Conservation (phyloP, 345 rosid species). For the Eucalyptus rudis region DNA sequence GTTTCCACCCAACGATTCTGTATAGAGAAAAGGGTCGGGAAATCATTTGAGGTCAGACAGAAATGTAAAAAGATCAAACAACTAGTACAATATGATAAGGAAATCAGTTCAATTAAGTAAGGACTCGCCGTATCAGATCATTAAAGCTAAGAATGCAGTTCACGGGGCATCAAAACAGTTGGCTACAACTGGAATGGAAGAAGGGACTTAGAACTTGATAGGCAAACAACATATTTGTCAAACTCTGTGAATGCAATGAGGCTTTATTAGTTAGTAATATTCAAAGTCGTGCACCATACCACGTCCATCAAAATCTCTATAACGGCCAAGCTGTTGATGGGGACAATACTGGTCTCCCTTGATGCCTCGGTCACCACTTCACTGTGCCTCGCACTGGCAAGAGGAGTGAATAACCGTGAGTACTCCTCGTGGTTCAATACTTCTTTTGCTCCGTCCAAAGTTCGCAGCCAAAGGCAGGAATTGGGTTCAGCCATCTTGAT, state of each 20-base stretch:
- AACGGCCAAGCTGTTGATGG: conserved; percentile 35
- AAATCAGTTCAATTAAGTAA: neutral
- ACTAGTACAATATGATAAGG: neutral
- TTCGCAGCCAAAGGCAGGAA: conserved; percentile 35
- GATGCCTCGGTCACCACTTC: conserved; percentile 35
- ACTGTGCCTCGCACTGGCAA: conserved; percentile 11
- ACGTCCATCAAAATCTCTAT: conserved; percentile 61
- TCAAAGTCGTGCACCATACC: conserved; percentile 21
- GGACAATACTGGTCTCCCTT: conserved; percentile 40
- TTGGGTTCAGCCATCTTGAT: conserved; percentile 39
- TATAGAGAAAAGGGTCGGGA: neutral
- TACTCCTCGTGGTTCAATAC: conserved; percentile 43
- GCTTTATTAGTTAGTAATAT: neutral
- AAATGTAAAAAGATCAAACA: neutral
- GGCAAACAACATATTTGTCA: neutral
- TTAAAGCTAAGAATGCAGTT: neutral
- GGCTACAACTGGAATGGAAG: neutral
- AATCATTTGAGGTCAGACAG: neutral
- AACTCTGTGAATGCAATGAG: neutral
- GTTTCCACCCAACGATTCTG: conserved; percentile 60
- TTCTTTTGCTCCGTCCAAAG: conserved; percentile 26
- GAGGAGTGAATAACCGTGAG: conserved; percentile 21
- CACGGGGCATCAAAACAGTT: neutral
- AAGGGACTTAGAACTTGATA: neutral
- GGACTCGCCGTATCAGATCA: neutral